Evolutionary conservation across 139 green algal genomes (phyloP), one percentile per base, ranked within the genome.

Genomic region (Tetradesmus lagerheimii): DNA sequence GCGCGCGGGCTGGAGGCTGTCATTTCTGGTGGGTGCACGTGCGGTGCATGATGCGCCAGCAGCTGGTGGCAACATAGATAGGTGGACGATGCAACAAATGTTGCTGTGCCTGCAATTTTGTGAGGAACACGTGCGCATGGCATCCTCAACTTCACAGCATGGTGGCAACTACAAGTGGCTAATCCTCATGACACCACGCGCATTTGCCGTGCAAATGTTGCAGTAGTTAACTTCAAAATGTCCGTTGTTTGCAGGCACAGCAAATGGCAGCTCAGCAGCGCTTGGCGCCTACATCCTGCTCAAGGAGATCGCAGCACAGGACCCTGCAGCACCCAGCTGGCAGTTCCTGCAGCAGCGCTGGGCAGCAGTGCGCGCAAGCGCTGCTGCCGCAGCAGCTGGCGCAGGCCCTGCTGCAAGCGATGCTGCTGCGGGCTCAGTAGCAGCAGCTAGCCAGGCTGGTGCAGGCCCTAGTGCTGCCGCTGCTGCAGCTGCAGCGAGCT

Each of bases 281-380:
- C 27, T 86, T 12, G 95, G 95, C 20, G 92, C 92, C 5, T 97
- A 95, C 95, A 85, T 94, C 47, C 77, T 97, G 85, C 91, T 97
- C 31, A 89, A 86, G 35, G 93, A 96, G 85, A 86, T 97, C 5
- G 90, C 95, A 9, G 91, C 85, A 0, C 91, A 94, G 53, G 94
- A 95, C 29, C 86, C 95, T 1, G 38, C 78, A 20, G 95, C 95
- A 0, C 92, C 94, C 34, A 96, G 90, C 39, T 98, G 96, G 96
- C 78, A 94, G 76, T 98, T 98, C 85, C 93, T 98, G 80, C 90
- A 96, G 88, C 89, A 91, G 27, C 85, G 87, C 31, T 97, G 93
- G 94, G 34, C 23, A 18, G 75, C 82, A 34, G 82, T 95, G 83
- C 91, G 93, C 80, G 90, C 41, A 18, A 50, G 62, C 29, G 64